Evolutionary conservation across 441 rosid species (phyloP), one percentile per base, ranked within the genome.

Genomic region (Adansonia gregorii): DNA sequence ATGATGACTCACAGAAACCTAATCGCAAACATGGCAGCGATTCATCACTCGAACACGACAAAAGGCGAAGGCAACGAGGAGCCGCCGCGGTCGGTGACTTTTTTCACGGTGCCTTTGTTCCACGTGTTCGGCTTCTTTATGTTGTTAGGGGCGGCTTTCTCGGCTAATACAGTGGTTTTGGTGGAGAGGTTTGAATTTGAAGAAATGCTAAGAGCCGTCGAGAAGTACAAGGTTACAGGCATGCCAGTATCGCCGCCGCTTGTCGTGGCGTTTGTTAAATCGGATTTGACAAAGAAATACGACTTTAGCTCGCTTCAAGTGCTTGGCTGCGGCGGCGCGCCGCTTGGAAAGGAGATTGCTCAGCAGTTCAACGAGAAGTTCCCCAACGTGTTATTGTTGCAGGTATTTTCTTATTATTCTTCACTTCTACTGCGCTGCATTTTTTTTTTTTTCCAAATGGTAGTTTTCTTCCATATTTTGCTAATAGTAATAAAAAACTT

Each of bases 211-310:
- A 85, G 64, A 78, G 86, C 89, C 0, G 85, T 93, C 14, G 92
- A 92, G 84, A 88, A 79, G 83, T 90, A 91, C 77, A 85, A 82
- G 78, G 80, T 95, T 24, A 85, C 83, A 14, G 82, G 72, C 79
- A 86, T 92, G 88, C 95, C 97, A 56, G 97, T 91, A 3, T 90
- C 97, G 12, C 99, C 97, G 31, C 98, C 98, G 51, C 78, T 95
- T 49, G 78, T 95, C 0, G 92, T 93, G 84, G 84, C 89, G 72
- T 69, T 95, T 68, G 84, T 84, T 15, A 93, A 91, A 78, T 93
- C 93, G 67, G 92, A 87, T 73, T 51, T 90, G 73, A 87, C 95
- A 3, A 80, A 77, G 8, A 92, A 88, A 80, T 90, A 89, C 59
- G 92, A 92, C 78, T 79, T 95, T 69, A 83, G 94, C 73, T 93